Evolutionary conservation across 1,284 basidiomycete species (phyloP).

Genomic region (Bondarzewia mesenterica): DNA sequence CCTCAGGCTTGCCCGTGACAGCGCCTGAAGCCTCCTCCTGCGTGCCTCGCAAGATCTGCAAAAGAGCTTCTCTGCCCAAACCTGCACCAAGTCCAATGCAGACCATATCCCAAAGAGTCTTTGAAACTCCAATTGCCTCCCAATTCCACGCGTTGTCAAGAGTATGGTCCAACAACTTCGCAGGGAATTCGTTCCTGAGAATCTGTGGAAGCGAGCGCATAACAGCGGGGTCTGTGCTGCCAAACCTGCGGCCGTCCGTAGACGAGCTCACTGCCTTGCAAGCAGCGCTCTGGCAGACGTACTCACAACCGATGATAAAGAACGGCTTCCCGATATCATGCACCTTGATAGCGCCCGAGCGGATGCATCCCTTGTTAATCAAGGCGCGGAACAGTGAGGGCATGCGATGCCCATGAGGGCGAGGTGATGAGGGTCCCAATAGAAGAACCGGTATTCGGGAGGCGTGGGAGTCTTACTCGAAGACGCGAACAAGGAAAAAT

Average conservation of each 20-base stretch:
- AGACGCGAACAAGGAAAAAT: slow-evolving; percentile 67
- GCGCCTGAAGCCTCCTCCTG: slow-evolving; percentile 44
- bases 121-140: slow-evolving; percentile 60
- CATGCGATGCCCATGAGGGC: slow-evolving; percentile 71
- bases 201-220: slow-evolving; percentile 55
- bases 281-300: slow-evolving; percentile 43
- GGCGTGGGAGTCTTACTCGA: slow-evolving; percentile 54
- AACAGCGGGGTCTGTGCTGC: slow-evolving; percentile 61
- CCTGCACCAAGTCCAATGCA: slow-evolving; percentile 45
- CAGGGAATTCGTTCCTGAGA: slow-evolving; percentile 66
- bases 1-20: slow-evolving; percentile 14
- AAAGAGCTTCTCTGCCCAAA: slow-evolving; percentile 47
- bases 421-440: slow-evolving; percentile 72
- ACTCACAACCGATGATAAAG: slow-evolving; percentile 74
- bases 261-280: slow-evolving; percentile 34
- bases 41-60: slow-evolving; percentile 46
- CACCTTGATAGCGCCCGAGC: slow-evolving; percentile 60
- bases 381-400: slow-evolving; percentile 49
- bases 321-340: slow-evolving; percentile 71
- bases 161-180: slow-evolving; percentile 42
- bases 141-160: slow-evolving; percentile 58
- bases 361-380: slow-evolving; percentile 57
- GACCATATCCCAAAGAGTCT: slow-evolving; percentile 62
- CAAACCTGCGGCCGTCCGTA: slow-evolving; percentile 54
- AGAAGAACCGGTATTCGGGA: slow-evolving; percentile 65